Percentiles rank a stretch among this genome's conserved stretches.
These are phyloP conservation scores for Penicillium malachiteum DNA, from an alignment of 495 filamentous ascomycete genomes.

Conservation along the genomic window DNA sequence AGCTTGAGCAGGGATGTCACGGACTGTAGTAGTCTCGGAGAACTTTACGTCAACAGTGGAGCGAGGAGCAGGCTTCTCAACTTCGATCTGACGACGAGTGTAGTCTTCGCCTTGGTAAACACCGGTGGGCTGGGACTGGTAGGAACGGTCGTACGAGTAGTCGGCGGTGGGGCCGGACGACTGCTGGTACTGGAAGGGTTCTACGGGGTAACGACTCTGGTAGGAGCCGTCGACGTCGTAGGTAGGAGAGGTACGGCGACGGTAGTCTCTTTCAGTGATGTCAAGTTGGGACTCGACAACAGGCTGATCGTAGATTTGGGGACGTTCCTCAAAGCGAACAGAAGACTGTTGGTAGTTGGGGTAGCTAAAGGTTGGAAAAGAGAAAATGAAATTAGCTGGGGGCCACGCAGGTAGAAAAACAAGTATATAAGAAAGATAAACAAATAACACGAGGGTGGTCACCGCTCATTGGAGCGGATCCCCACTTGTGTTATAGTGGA, in stretches of 20 bases:
- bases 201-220: conserved; percentile 48
- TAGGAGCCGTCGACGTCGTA: conserved; percentile 63
- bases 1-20: conserved; percentile 29
- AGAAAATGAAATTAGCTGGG: conserved; percentile 24
- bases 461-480: conserved; percentile 29
- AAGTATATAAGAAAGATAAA: conserved; percentile 29
- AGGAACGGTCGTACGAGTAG: conserved; percentile 32
- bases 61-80: conserved; percentile 50
- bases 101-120: conserved; percentile 30
- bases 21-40: conserved; percentile 43
- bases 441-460: conserved; percentile 29
- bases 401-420: conserved; percentile 7
- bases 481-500: conserved; percentile 15
- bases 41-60: conserved; percentile 33
- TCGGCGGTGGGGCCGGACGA: conserved; percentile 17
- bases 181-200: conserved; percentile 32
- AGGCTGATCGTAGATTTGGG: conserved; percentile 49
- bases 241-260: conserved; percentile 69
- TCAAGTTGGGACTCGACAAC: conserved; percentile 65
- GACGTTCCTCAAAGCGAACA: conserved; percentile 53
- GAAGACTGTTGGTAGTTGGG: conserved; percentile 54
- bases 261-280: conserved; percentile 81
- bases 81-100: conserved; percentile 42
- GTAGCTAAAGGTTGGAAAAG: conserved; percentile 42
- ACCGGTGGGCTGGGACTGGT: conserved; percentile 28